Conservation (phyloP, 768 basidiomycete species). For the Trametes cubensis region DNA sequence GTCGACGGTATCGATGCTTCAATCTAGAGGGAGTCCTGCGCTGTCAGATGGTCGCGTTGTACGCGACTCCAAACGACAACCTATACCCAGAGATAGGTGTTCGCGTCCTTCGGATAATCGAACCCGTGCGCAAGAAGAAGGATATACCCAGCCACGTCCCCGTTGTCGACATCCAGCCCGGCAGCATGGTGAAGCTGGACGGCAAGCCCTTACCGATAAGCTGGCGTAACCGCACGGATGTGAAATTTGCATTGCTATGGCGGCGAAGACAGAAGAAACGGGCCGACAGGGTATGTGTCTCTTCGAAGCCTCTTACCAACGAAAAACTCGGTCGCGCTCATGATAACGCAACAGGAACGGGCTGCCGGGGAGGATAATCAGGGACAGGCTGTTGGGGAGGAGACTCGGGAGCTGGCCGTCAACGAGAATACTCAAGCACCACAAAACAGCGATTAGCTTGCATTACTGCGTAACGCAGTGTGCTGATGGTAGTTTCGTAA, state of each 20-base stretch:
- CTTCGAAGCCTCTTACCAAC: too few relatives aligned
- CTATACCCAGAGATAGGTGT: not conserved
- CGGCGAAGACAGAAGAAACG: not conserved
- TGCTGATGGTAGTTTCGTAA: too few relatives aligned
- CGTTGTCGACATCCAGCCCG: not conserved
- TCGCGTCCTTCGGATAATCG: not conserved
- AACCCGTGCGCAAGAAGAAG: not conserved
- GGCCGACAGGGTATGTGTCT: too few relatives aligned
- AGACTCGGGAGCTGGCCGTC: too few relatives aligned
- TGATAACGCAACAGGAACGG: too few relatives aligned
- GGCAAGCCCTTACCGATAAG: not conserved
- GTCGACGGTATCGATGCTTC: not conserved
- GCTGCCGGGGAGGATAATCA: too few relatives aligned
- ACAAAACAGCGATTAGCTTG: too few relatives aligned
- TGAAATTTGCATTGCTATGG: not conserved
- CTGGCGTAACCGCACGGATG: not conserved
- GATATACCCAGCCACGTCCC: not conserved
- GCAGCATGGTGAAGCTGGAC: too few relatives aligned
- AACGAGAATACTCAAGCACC: too few relatives aligned
- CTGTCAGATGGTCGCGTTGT: not conserved
- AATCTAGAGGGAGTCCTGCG: not conserved
- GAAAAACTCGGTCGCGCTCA: too few relatives aligned
- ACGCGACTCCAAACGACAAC: not conserved
- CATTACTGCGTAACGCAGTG: too few relatives aligned
- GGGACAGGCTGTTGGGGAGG: too few relatives aligned